phyloP scores from a whole-genome alignment of 139 green algal species.

The Chlorella sorokiniana region DNA sequence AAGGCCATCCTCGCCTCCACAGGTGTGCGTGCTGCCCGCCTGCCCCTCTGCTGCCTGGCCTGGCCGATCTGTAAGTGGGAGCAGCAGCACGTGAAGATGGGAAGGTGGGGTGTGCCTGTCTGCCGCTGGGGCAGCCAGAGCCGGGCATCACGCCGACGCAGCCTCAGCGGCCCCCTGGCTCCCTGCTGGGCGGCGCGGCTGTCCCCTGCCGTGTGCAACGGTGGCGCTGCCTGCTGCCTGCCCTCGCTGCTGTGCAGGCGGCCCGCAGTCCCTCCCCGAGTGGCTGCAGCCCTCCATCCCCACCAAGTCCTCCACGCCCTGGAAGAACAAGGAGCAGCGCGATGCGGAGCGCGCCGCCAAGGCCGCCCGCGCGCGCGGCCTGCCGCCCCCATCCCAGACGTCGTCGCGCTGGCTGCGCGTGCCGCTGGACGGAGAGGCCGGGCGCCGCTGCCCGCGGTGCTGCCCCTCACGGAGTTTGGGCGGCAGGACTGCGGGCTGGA shows the following conservation, averaged over 20 bases:
- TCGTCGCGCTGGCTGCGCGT: constrained; percentile 11
- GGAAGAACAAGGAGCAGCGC: constrained; percentile 27
- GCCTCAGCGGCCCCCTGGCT: too few relatives aligned
- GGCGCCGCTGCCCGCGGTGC: constrained; percentile 1
- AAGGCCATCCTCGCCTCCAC: constrained; percentile 48
- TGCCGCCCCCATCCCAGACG: neutral
- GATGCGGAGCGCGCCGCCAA: constrained; percentile 9
- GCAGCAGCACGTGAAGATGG: too few relatives aligned
- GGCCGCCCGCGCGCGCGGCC: neutral
- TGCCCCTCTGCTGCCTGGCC: too few relatives aligned
- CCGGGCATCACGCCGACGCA: too few relatives aligned
- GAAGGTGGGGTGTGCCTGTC: too few relatives aligned
- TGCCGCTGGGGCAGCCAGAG: too few relatives aligned
- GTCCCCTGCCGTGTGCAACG: neutral
- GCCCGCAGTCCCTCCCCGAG: constrained; percentile 8
- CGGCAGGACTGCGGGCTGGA: neutral
- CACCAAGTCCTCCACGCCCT: constrained; percentile 28
- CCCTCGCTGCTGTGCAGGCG: neutral
- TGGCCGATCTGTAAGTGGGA: too few relatives aligned
- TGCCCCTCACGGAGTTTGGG: neutral
- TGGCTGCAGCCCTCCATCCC: constrained; percentile 27
- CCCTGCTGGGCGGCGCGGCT: too few relatives aligned
- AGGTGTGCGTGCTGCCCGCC: constrained; percentile 33
- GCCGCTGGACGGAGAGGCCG: neutral
- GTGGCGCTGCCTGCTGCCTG: neutral